Percentiles rank a stretch among this genome's conserved stretches.
Conservation (phyloP, 139 green algal species). For the Chloropicon primus region DNA sequence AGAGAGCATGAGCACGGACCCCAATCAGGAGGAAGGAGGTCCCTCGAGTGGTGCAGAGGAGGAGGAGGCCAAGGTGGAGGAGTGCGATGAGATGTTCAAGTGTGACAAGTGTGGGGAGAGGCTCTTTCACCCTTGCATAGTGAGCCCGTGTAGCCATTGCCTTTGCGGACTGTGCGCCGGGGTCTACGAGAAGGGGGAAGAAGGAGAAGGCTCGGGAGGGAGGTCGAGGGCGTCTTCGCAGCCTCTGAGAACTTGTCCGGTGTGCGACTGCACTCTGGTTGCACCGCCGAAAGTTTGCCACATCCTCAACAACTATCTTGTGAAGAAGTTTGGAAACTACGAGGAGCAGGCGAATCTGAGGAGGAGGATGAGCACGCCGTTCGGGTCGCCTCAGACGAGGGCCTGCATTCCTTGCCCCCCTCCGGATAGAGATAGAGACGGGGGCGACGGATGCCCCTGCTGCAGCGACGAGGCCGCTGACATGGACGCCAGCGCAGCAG, state of each 20-base stretch:
- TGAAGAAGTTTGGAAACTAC: neutral
- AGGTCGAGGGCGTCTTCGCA: neutral
- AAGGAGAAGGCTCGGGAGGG: neutral
- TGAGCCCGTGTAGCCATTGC: neutral
- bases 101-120: neutral
- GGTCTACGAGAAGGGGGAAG: neutral
- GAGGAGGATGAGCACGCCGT: neutral
- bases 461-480: neutral
- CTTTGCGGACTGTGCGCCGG: neutral
- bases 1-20: neutral
- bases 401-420: too few relatives aligned
- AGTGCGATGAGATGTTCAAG: neutral
- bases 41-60: too few relatives aligned
- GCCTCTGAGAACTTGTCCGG: neutral
- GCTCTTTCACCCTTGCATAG: neutral
- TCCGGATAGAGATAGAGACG: too few relatives aligned
- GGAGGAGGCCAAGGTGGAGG: neutral
- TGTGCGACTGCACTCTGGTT: neutral
- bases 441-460: too few relatives aligned
- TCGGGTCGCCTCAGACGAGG: too few relatives aligned
- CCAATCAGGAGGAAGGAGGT: neutral
- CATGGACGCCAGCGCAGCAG: neutral
- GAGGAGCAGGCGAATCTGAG: neutral
- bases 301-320: neutral
- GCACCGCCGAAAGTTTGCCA: neutral